Base-by-base conservation (phyloP, 768 basidiomycete genomes). In the Mycena latifolia region DNA sequence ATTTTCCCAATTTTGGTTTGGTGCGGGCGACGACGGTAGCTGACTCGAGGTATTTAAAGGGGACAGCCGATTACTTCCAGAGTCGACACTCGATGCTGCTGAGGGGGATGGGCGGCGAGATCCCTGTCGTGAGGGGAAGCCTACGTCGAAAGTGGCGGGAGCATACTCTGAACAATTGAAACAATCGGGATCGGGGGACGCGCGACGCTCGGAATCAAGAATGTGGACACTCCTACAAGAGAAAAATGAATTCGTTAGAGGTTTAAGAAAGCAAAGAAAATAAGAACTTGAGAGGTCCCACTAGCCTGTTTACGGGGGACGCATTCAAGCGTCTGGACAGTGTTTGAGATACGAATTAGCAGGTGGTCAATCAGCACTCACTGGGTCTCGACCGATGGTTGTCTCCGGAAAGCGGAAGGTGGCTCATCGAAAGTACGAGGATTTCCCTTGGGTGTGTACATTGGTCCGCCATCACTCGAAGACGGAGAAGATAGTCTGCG, bases 1-100 rank as follows among this genome's bases (percentile, higher is more conserved):
- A 18, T 63, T 29, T 45, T 70, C 71, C 77, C 76, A 77, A 18
- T 68, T 61, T 35, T 67, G 64, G 27, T 24, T 46, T 41, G 33
- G 43, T n/a, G 24, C 18, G 47, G 27, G 63, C 45, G 48, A 29
- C 31, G 25, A 22, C 20, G 57, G 29, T 20, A 56, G 45, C 41
- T 59, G 45, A 24, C 27, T 45, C n/a, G n/a, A 33, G 29, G 20
- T 54, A 54, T 18, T 14, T 48, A 10, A 17, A 22, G 41, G 50
- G 24, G 57, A 59, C 35, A n/a, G 39, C 18, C n/a, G 48, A 53
- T 57, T 39, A 17, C 48, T 53, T 25, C 15, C 54, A 0, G 53
- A 63, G 55, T 52, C 20, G 24, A n/a, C 51, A 20, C 25, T 47
- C 31, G 56, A 53, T 53, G 56, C 25, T 56, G 62, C 35, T 43